Conservation (phyloP, 352 stramenopile species). For the Pythium coloratum region DNA sequence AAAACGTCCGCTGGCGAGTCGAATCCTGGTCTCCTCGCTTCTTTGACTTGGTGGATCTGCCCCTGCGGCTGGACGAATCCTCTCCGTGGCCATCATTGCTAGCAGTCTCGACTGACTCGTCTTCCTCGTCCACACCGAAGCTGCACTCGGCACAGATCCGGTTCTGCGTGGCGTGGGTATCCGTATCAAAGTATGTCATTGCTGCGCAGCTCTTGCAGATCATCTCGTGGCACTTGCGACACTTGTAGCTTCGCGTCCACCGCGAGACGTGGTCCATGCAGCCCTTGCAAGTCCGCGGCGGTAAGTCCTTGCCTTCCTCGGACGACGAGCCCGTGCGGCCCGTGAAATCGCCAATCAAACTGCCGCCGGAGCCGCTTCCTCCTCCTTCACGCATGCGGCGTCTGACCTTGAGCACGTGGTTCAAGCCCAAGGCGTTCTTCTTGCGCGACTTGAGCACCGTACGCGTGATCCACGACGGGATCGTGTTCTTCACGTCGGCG, state of each 20-base stretch:
- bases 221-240: constrained; percentile 59
- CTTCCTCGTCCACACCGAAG: constrained; percentile 10
- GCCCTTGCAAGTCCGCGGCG: constrained; percentile 41
- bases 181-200: constrained; percentile 45
- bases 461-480: constrained; percentile 49
- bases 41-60: neutral
- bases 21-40: neutral
- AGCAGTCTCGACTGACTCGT: neutral
- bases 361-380: constrained; percentile 18
- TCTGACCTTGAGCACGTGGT: constrained; percentile 67
- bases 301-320: constrained; percentile 15
- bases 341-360: constrained; percentile 15
- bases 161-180: constrained; percentile 44
- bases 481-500: constrained; percentile 38
- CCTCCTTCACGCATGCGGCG: constrained; percentile 33
- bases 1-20: constrained; percentile 19
- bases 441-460: constrained; percentile 47
- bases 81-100: neutral
- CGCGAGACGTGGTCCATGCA: constrained; percentile 60
- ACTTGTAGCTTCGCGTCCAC: constrained; percentile 61
- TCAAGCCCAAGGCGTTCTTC: constrained; percentile 48
- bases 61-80: neutral
- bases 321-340: constrained; percentile 18
- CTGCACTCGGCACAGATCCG: constrained; percentile 57
- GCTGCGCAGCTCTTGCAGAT: constrained; percentile 64